These are phyloP conservation scores for Oryza meyeriana DNA, from an alignment of 176 grass and related monocot species.

Conservation along the genomic window DNA sequence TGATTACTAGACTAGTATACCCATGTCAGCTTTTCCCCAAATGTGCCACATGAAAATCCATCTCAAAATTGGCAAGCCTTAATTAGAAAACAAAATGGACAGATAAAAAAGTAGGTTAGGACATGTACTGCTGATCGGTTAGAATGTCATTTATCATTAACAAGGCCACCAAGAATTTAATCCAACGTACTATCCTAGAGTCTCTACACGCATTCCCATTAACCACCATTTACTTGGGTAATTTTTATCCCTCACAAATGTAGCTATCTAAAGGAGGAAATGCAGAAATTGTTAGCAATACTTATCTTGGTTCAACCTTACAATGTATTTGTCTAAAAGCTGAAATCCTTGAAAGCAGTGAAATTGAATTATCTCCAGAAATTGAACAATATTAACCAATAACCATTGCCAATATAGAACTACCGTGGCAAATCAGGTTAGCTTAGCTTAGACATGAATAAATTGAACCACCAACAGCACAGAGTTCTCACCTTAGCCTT, in stretches of 20 bases:
- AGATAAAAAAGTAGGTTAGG: conserved; percentile 15
- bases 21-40: not conserved
- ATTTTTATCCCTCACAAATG: not conserved
- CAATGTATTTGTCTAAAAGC: not conserved
- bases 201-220: not conserved
- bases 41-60: not conserved
- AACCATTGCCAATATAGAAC: not conserved
- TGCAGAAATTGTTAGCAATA: not conserved
- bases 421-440: not conserved
- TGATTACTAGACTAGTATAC: not conserved
- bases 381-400: not conserved
- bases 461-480: not conserved
- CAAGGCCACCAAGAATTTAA: conserved; percentile 27
- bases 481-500: conserved; percentile 83
- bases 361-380: not conserved
- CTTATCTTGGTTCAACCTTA: not conserved
- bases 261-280: conserved; percentile 9
- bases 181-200: conserved; percentile 6
- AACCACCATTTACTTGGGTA: not conserved
- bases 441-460: no score
- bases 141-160: conserved; percentile 26
- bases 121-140: conserved; percentile 27
- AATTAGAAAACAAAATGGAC: conserved; percentile 27
- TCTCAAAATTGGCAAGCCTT: conserved; percentile 5
- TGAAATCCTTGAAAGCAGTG: not conserved